These are phyloP conservation scores for Actinomucor elegans DNA, from an alignment of 371 early-diverging fungal species.

Conservation along the genomic window DNA sequence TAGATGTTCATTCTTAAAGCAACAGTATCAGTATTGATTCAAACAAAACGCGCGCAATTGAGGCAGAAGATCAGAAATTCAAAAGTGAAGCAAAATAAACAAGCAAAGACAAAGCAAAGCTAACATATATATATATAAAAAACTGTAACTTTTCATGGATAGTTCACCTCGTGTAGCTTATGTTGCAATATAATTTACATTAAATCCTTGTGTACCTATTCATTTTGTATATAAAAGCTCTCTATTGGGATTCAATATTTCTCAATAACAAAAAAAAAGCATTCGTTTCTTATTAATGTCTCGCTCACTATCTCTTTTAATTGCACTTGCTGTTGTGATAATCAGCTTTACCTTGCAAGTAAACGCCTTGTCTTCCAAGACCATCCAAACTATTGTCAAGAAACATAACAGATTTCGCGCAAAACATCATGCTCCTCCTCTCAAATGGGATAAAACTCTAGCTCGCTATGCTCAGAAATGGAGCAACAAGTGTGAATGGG, in stretches of 20 bases:
- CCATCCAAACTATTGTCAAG: conserved; percentile 21
- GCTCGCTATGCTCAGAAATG: conserved; percentile 51
- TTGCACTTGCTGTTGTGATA: background rate
- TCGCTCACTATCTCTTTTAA: background rate
- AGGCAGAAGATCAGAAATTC: conserved; percentile 19
- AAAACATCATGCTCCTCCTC: conserved; percentile 39
- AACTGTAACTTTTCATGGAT: too few species aligned
- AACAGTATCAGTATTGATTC: conserved; percentile 21
- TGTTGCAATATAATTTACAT: too few species aligned
- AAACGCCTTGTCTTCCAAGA: background rate
- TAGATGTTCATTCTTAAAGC: conserved; percentile 34
- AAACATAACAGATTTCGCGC: conserved; percentile 49
- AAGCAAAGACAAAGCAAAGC: conserved; percentile 33
- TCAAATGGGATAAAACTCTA: conserved; percentile 44
- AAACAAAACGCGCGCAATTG: conserved; percentile 33
- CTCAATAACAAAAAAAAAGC: too few species aligned
- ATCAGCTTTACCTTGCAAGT: conserved; percentile 4
- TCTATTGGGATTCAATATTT: too few species aligned
- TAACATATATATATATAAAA: background rate
- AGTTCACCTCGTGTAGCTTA: too few species aligned
- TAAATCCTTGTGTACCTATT: too few species aligned
- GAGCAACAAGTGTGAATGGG: conserved; percentile 41
- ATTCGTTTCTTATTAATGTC: too few species aligned
- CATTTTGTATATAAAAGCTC: too few species aligned
- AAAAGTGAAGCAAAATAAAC: conserved; percentile 24